These are phyloP conservation scores for Rozella allomycis DNA, from an alignment of 371 early-diverging fungal genomes.

Conservation along the genomic window DNA sequence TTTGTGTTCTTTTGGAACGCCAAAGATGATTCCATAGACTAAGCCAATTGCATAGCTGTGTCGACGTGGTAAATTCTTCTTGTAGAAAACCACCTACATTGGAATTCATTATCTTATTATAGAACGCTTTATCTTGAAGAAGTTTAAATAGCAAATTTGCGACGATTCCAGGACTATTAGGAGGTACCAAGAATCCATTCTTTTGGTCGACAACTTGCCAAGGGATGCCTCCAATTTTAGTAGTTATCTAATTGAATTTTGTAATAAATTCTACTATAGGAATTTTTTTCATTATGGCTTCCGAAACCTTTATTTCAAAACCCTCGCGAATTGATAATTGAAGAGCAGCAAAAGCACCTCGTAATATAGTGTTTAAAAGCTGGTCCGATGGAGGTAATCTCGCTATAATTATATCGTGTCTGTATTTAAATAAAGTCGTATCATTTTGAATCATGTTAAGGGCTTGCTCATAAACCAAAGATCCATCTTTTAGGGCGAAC, in stretches of 20 bases:
- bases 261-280: constrained; percentile 12
- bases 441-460: constrained; percentile 15
- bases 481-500: constrained; percentile 44
- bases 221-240: constrained; percentile 46
- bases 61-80: no score
- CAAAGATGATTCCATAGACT: no score
- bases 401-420: constrained; percentile 11
- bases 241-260: neutral
- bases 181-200: constrained; percentile 41
- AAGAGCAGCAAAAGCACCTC: constrained; percentile 41
- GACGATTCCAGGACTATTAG: constrained; percentile 36
- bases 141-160: constrained; percentile 29
- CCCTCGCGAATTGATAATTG: constrained; percentile 68
- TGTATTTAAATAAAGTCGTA: constrained; percentile 1
- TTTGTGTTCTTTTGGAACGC: no score
- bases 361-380: constrained; percentile 44
- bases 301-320: constrained; percentile 79
- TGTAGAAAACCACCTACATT: no score
- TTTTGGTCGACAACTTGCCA: constrained; percentile 41
- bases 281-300: constrained; percentile 42
- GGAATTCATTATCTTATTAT: no score
- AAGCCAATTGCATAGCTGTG: no score
- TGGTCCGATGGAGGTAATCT: constrained; percentile 57
- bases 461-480: constrained; percentile 39
- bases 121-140: constrained; percentile 21